Evolutionary conservation across 495 filamentous ascomycete genomes (phyloP).

Genomic region (Sabuloglossum arenarium): DNA sequence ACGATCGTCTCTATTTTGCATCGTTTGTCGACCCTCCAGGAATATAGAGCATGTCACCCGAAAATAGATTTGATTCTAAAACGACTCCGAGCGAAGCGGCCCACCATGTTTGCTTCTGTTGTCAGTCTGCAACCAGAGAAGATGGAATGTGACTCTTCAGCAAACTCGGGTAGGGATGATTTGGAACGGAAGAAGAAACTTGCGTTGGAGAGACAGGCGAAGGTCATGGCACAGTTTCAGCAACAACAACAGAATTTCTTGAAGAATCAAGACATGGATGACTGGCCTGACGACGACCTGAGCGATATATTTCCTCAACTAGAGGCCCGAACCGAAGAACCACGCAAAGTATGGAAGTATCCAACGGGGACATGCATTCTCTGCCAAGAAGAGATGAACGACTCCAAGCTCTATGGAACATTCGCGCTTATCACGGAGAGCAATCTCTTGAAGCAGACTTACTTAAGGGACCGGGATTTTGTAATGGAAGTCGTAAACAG

Average conservation of each 20-base stretch:
- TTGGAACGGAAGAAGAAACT: constrained; percentile 68
- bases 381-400: constrained; percentile 89
- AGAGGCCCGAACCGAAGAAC: constrained; percentile 30
- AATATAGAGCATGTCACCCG: constrained; percentile 59
- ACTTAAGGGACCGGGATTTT: constrained; percentile 59
- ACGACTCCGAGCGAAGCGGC: constrained; percentile 65
- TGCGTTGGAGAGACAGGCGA: constrained; percentile 70
- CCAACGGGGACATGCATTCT: constrained; percentile 88
- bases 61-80: constrained; percentile 76
- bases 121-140: constrained; percentile 19
- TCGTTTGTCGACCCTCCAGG: constrained; percentile 47
- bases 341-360: constrained; percentile 70
- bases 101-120: constrained; percentile 42
- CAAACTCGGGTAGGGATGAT: constrained; percentile 22
- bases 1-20: constrained; percentile 62
- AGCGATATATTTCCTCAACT: not conserved
- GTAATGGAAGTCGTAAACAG: constrained; percentile 62
- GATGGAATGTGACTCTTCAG: constrained; percentile 16
- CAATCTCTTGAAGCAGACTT: constrained; percentile 67
- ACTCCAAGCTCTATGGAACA: constrained; percentile 72
- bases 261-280: constrained; percentile 60
- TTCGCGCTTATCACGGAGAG: constrained; percentile 80
- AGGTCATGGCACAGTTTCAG: constrained; percentile 92
- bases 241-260: constrained; percentile 90
- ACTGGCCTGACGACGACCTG: constrained; percentile 50